Base-by-base conservation (phyloP, 306 rosid species). In the Castanopsis chinensis region DNA sequence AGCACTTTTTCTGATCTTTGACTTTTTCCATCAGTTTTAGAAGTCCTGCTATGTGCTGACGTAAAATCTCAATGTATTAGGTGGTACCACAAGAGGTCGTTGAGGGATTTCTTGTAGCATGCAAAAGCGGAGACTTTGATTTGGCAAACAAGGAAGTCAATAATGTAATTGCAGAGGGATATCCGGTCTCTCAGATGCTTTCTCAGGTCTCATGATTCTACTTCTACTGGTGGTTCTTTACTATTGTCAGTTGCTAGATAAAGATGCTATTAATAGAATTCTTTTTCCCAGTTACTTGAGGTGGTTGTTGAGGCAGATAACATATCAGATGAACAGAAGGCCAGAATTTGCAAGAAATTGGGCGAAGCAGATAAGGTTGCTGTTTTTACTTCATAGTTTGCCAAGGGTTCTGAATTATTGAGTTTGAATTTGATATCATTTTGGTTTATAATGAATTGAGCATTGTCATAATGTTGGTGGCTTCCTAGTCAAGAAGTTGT, bases 101-200 rank as follows among this genome's bases (percentile, higher is more conserved):
- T 49, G 82, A 84, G 64, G 79, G 84, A 49, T 58, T 95, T 83
- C 79, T 90, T 74, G 79, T 78, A 54, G 94, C 99, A 27, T 91
- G 98, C 82, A 88, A 75, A 80, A 87, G 96, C 83, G 94, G 94
- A 73, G 91, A 91, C 90, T 95, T 95, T 87, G 98, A 95, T 85
- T 81, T 78, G 59, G 96, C 98, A 49, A 91, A 95, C 86, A 90
- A 93, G 88, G 94, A 91, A 86, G 99, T 91, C 83, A 88, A 89
- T 79, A 85, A 89, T 86, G 88, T 88, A 72, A 88, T 93, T 71
- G 99, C 97, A 45, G 99, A 95, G 72, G 99, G 99, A 77, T 95
- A 95, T 83, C 98, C 99, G 1, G 98, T 85, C 82, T 86, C 97
- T 76, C 99, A 93, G 83, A 88, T 95, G 87, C 88, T 95, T 71